Evolutionary conservation across 176 grass and related monocot species (phyloP).

Genomic region (Aegilops umbellulata): DNA sequence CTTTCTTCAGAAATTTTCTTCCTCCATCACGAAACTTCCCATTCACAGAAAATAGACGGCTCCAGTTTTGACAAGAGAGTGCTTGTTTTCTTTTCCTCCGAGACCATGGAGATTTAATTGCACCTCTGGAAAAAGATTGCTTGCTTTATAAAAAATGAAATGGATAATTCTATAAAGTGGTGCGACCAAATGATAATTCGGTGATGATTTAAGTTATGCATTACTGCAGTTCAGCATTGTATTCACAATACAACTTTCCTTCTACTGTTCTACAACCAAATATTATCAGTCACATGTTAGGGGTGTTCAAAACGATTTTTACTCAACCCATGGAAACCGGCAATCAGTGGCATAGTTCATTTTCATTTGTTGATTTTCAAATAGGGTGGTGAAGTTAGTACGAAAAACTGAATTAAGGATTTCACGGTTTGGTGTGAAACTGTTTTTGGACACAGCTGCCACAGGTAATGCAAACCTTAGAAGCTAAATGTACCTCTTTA

Average conservation of each 20-base stretch:
- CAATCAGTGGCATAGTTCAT: too few species aligned
- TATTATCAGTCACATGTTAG: background rate
- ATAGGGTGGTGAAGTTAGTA: too few species aligned
- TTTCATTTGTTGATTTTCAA: too few species aligned
- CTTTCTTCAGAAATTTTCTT: slow-evolving; percentile 88
- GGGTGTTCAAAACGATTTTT: background rate
- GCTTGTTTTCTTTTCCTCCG: slow-evolving; percentile 69
- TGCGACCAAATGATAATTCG: background rate
- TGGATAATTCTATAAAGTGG: background rate
- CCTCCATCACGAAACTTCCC: slow-evolving; percentile 89
- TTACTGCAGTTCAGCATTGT: slow-evolving; percentile 1
- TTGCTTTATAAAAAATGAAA: slow-evolving; percentile 10
- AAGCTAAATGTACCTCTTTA: slow-evolving; percentile 9
- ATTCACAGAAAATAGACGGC: slow-evolving; percentile 57
- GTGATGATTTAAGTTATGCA: slow-evolving; percentile 11
- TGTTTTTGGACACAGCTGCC: too few species aligned
- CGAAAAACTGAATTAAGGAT: too few species aligned
- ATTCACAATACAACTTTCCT: background rate
- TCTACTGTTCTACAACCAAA: slow-evolving; percentile 1
- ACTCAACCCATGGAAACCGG: background rate
- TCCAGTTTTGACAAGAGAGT: slow-evolving; percentile 70
- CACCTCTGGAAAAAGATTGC: slow-evolving; percentile 47
- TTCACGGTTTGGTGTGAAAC: too few species aligned
- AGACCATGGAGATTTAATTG: slow-evolving; percentile 95
- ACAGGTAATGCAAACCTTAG: background rate